phyloP scores from a whole-genome alignment of 169 alveolate genomes.

The Blepharisma undulans region DNA sequence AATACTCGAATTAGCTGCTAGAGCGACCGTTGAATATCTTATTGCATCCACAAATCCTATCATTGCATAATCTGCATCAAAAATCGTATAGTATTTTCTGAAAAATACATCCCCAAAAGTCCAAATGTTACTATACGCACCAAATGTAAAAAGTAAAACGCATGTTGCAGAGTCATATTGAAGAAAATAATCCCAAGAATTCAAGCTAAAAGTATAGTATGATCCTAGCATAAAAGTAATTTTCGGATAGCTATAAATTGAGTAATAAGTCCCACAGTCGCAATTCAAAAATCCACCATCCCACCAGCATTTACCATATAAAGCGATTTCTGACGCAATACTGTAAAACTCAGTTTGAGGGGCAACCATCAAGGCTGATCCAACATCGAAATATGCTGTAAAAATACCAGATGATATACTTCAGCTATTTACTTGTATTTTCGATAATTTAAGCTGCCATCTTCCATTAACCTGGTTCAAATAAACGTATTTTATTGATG shows the following conservation, averaged over 20 bases:
- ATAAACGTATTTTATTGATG: not conserved
- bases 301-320: not conserved
- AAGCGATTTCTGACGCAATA: not conserved
- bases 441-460: not conserved
- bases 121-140: not conserved
- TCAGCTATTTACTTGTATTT: not conserved
- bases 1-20: too few species aligned
- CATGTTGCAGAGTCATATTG: not conserved
- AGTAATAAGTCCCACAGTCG: not conserved
- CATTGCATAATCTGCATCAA: not conserved
- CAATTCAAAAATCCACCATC: not conserved
- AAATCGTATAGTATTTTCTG: constrained; percentile 15
- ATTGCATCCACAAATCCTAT: constrained; percentile 15
- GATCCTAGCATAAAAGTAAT: not conserved
- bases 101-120: constrained; percentile 37
- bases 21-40: too few species aligned
- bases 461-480: not conserved
- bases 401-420: not conserved
- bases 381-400: not conserved
- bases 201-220: not conserved
- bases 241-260: not conserved
- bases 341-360: not conserved
- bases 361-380: not conserved
- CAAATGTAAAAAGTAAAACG: not conserved
- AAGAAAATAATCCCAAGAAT: not conserved